Evolutionary conservation across 2,329 filamentous ascomycete species (phyloP).

Genomic region (Diaporthe vaccinii): DNA sequence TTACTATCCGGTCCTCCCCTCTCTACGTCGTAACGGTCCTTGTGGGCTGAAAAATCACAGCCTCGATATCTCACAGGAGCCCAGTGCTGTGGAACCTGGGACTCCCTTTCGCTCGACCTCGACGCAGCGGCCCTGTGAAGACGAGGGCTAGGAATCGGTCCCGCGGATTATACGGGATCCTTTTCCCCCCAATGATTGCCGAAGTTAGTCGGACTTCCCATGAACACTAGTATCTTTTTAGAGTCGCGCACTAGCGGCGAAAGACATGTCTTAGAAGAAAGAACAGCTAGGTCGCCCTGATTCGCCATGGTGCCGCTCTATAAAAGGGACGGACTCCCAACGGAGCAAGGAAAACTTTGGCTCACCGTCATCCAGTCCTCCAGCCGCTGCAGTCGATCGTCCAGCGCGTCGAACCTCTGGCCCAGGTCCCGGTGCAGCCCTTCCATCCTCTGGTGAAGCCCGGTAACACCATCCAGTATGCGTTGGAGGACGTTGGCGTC

Average conservation of each 20-base stretch:
- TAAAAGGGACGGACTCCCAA: background rate
- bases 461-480: slow-evolving; percentile 33
- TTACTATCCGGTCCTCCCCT: background rate
- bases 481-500: slow-evolving; percentile 33
- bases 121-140: background rate
- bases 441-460: slow-evolving; percentile 37
- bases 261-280: slow-evolving; percentile 30
- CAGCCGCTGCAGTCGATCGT: slow-evolving; percentile 39
- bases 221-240: slow-evolving; percentile 6
- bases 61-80: background rate
- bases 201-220: slow-evolving; percentile 1
- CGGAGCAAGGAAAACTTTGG: background rate
- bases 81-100: slow-evolving; percentile 37
- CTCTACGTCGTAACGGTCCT: background rate
- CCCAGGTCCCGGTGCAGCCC: slow-evolving; percentile 36
- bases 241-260: slow-evolving; percentile 28
- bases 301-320: slow-evolving; percentile 10
- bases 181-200: background rate
- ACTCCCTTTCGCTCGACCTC: background rate
- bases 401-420: slow-evolving; percentile 35
- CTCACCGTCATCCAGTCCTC: slow-evolving; percentile 36
- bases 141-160: background rate
- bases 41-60: too few species aligned
- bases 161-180: slow-evolving; percentile 22
- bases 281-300: background rate